Percentiles rank a stretch among this genome's conserved stretches.
Conservation (phyloP, 495 filamentous ascomycete genomes). For the Glutinoglossum americanum region DNA sequence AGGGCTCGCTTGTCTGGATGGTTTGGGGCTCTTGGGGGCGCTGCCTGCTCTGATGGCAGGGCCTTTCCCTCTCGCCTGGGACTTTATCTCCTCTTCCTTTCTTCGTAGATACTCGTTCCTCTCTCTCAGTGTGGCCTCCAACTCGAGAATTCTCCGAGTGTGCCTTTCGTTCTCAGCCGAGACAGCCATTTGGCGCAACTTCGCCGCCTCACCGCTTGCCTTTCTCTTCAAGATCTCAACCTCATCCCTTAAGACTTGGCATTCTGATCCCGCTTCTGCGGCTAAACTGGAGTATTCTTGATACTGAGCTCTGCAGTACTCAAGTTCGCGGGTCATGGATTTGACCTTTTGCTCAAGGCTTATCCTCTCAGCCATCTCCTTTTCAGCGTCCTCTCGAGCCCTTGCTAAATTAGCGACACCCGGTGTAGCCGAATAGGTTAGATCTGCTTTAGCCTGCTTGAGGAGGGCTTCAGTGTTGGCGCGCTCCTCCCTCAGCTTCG, state of each 20-base stretch:
- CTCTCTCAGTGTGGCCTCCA: constrained; percentile 21
- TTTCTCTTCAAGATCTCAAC: constrained; percentile 27
- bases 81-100: constrained; percentile 36
- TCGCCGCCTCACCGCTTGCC: constrained; percentile 27
- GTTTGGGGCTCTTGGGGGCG: neutral
- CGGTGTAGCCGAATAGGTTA: constrained; percentile 27
- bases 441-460: constrained; percentile 21
- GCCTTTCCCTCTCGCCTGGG: constrained; percentile 21
- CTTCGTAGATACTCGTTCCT: constrained; percentile 29
- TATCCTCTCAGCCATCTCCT: constrained; percentile 19
- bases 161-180: constrained; percentile 19
- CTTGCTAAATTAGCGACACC: constrained; percentile 26
- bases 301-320: constrained; percentile 40
- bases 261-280: constrained; percentile 28
- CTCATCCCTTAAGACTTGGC: constrained; percentile 23
- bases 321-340: constrained; percentile 28
- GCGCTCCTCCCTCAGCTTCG: constrained; percentile 28
- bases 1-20: neutral
- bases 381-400: constrained; percentile 23
- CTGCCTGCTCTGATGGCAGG: neutral
- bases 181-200: constrained; percentile 29
- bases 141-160: constrained; percentile 23
- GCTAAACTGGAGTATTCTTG: constrained; percentile 36
- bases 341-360: constrained; percentile 26
- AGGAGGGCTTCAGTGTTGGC: constrained; percentile 27